Percentiles rank a stretch among this genome's conserved stretches.
Conservation (phyloP, 768 basidiomycete genomes). For the Aureoboletus auriporus region DNA sequence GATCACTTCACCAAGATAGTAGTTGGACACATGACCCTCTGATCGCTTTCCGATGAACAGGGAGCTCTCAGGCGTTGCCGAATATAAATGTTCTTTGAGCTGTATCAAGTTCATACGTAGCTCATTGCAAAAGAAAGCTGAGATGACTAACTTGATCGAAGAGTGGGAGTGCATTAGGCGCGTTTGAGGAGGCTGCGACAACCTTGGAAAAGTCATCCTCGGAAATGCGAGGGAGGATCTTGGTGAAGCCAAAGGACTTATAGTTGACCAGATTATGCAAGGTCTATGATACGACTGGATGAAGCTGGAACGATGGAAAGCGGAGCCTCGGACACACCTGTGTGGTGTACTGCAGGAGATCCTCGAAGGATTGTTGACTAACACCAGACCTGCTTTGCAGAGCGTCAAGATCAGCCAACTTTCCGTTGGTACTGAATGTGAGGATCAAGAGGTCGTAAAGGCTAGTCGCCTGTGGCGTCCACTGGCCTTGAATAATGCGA, state of each 20-base stretch:
- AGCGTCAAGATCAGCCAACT: slow-evolving; percentile 50
- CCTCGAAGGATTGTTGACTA: slow-evolving; percentile 59
- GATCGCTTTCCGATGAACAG: slow-evolving; percentile 78
- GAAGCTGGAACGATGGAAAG: background rate
- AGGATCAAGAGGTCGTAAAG: slow-evolving; percentile 71
- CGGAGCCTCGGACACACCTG: slow-evolving; percentile 46
- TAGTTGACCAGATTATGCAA: slow-evolving; percentile 57
- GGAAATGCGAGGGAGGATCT: slow-evolving; percentile 73
- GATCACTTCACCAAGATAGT: slow-evolving; percentile 73
- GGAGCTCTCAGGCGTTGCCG: slow-evolving; percentile 55
- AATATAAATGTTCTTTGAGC: slow-evolving; percentile 76
- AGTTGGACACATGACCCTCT: slow-evolving; percentile 78
- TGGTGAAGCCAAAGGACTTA: slow-evolving; percentile 80
- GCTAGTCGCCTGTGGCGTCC: slow-evolving; percentile 65
- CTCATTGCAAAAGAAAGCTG: background rate
- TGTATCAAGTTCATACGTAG: slow-evolving; percentile 24
- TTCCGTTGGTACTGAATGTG: slow-evolving; percentile 59
- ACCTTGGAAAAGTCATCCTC: slow-evolving; percentile 59
- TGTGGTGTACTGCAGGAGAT: slow-evolving; percentile 64
- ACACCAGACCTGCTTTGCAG: slow-evolving; percentile 55
- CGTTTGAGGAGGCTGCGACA: slow-evolving; percentile 57
- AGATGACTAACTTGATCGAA: slow-evolving; percentile 54
- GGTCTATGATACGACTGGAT: slow-evolving; percentile 20
- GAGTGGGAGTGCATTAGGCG: slow-evolving; percentile 48
- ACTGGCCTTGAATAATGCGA: slow-evolving; percentile 80